A percentile compares a stretch with the other conserved stretches of the same genome.
phyloP scores from a whole-genome alignment of 1,139 yeast species.

The Zhuliangozyma blackwelliae region DNA sequence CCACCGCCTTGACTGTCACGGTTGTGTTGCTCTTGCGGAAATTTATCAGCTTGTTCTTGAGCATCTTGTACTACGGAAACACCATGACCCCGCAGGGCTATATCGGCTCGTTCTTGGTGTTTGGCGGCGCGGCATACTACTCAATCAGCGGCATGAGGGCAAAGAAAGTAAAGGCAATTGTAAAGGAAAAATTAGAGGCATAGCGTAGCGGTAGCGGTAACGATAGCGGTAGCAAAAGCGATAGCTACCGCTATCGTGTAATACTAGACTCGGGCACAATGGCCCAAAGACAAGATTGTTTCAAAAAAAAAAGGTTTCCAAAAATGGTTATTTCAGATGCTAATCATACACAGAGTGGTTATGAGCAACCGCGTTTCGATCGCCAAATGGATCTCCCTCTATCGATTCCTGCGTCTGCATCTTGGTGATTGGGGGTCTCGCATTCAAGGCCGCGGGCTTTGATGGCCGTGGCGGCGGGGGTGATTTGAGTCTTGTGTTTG shows the following conservation, averaged over 20 bases:
- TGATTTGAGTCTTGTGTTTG: constrained; percentile 14
- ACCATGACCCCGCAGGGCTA: constrained; percentile 30
- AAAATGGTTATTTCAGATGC: no score
- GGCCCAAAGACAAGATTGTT: background rate
- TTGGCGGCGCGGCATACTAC: constrained; percentile 52
- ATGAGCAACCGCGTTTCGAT: constrained; percentile 43
- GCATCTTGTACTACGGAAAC: constrained; percentile 47
- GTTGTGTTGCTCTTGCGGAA: constrained; percentile 59
- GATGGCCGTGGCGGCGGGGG: constrained; percentile 35
- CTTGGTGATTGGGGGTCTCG: constrained; percentile 11
- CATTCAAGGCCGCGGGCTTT: constrained; percentile 19
- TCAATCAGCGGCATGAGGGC: constrained; percentile 6
- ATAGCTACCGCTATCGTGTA: no score
- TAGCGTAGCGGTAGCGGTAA: constrained; percentile 1
- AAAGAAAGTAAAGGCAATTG: background rate
- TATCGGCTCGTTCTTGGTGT: constrained; percentile 49
- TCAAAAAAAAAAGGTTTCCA: no score
- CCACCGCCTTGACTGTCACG: constrained; percentile 59
- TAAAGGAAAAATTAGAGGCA: background rate
- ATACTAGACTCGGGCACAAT: background rate
- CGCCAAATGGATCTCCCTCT: constrained; percentile 68
- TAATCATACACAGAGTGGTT: constrained; percentile 16
- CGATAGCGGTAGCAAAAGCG: background rate
- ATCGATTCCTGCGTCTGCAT: constrained; percentile 28
- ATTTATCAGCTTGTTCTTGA: constrained; percentile 53